Percentiles rank a stretch among this genome's conserved stretches.
phyloP scores from a whole-genome alignment of 352 stramenopile species.

The Phytophthora multivora region DNA sequence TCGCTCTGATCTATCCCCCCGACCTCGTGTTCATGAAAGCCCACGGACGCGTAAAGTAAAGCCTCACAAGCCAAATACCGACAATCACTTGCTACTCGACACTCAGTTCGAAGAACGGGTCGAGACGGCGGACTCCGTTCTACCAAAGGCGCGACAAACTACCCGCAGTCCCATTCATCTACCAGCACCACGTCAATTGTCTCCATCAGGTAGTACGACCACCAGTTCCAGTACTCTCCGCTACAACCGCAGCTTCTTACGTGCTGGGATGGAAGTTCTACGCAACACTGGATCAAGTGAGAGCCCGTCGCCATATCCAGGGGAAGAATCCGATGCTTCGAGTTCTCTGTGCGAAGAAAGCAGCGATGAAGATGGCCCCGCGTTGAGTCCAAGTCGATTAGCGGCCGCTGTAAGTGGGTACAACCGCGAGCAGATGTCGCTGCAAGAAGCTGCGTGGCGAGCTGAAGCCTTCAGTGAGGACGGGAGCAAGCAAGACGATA shows the following conservation, averaged over 20 bases:
- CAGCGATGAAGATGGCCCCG: slow-evolving; percentile 17
- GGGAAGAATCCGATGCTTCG: slow-evolving; percentile 20
- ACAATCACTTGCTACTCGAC: slow-evolving; percentile 23
- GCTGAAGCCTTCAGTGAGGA: slow-evolving; percentile 9
- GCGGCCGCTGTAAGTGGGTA: slow-evolving; percentile 26
- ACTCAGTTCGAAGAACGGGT: slow-evolving; percentile 39
- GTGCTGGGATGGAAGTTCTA: slow-evolving; percentile 65
- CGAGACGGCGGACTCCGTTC: slow-evolving; percentile 9
- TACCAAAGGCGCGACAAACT: slow-evolving; percentile 5
- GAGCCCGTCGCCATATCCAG: slow-evolving; percentile 17
- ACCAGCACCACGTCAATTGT: neutral
- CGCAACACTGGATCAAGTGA: slow-evolving; percentile 27
- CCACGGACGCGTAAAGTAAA: slow-evolving; percentile 9
- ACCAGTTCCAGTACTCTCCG: slow-evolving; percentile 21
- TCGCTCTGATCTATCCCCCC: slow-evolving; percentile 7
- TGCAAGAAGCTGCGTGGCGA: slow-evolving; percentile 7
- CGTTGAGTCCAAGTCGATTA: slow-evolving; percentile 20
- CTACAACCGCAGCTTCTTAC: slow-evolving; percentile 63
- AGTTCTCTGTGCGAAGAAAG: slow-evolving; percentile 12
- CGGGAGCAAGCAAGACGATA: slow-evolving; percentile 41
- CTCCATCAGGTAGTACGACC: neutral
- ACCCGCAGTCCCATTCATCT: slow-evolving; percentile 3
- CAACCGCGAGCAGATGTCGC: slow-evolving; percentile 13
- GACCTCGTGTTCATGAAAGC: slow-evolving; percentile 13
- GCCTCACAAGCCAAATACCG: slow-evolving; percentile 9